Conservation (phyloP, 129 eudicot species). For the Erigeron canadensis region DNA sequence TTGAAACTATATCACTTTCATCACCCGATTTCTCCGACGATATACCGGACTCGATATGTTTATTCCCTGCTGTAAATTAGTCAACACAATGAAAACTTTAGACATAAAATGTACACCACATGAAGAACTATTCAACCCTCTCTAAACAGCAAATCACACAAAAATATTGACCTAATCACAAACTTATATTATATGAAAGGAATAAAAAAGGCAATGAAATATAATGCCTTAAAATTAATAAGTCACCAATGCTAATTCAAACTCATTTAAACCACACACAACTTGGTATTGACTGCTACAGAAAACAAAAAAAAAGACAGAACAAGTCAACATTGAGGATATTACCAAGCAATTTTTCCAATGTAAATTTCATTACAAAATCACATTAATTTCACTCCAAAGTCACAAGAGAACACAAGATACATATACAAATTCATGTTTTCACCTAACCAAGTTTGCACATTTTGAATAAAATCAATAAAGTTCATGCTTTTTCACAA, state of each 20-base stretch:
- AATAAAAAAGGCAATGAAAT: constrained; percentile 2
- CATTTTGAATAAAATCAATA: constrained; percentile 9
- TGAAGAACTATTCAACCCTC: constrained; percentile 24
- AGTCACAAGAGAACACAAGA: constrained; percentile 23
- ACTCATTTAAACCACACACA: constrained; percentile 27
- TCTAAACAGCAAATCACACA: constrained; percentile 23
- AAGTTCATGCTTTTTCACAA: constrained; percentile 10
- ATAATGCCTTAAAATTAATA: background rate
- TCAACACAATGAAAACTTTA: constrained; percentile 3
- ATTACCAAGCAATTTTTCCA: constrained; percentile 23
- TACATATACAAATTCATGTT: constrained; percentile 1
- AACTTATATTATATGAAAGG: constrained; percentile 1
- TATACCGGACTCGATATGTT: constrained; percentile 45
- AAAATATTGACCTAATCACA: constrained; percentile 23
- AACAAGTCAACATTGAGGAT: constrained; percentile 29
- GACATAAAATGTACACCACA: constrained; percentile 3
- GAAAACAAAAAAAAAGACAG: constrained; percentile 1
- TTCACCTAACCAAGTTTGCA: constrained; percentile 18
- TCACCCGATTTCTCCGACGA: constrained; percentile 56
- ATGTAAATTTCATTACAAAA: constrained; percentile 26
- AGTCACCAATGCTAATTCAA: background rate
- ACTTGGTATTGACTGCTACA: constrained; percentile 28
- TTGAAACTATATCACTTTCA: constrained; percentile 46
- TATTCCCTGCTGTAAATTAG: constrained; percentile 55
- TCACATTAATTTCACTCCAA: constrained; percentile 16